Conservation (phyloP, 1,284 basidiomycete species). For the Porodaedalea pini region DNA sequence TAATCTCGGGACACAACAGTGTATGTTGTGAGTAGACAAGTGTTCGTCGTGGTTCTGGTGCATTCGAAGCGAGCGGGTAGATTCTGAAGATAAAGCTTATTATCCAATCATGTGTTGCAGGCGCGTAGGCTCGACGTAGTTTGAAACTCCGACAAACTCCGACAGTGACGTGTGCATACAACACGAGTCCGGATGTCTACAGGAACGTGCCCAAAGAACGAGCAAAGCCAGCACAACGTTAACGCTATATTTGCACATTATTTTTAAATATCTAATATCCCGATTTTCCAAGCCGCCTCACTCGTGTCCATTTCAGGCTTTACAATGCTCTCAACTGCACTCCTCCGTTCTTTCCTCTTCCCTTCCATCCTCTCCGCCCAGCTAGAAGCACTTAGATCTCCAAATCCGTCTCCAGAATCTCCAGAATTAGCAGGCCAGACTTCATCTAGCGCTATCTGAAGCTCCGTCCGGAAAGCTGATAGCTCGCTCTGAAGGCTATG, state of each 20-base stretch:
- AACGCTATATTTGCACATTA: neutral
- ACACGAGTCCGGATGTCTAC: neutral
- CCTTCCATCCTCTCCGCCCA: constrained; percentile 64
- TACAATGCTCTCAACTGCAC: constrained; percentile 52
- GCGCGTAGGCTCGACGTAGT: no score
- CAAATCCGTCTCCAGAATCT: constrained; percentile 31
- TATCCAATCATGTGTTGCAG: no score
- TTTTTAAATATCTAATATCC: constrained; percentile 11
- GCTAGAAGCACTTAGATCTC: constrained; percentile 35
- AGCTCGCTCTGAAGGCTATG: constrained; percentile 52
- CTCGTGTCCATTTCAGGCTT: constrained; percentile 40
- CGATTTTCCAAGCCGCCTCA: constrained; percentile 11
- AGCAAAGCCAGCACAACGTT: neutral
- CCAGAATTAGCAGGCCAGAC: constrained; percentile 49
- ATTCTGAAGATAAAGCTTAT: no score
- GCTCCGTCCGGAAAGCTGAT: constrained; percentile 46
- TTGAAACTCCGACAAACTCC: no score
- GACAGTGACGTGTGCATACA: no score
- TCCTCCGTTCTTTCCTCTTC: constrained; percentile 45
- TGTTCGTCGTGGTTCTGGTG: no score
- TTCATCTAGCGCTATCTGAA: constrained; percentile 51
- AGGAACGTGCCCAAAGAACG: no score
- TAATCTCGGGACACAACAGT: no score
- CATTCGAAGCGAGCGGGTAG: no score
- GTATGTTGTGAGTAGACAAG: no score